Base-by-base conservation (phyloP, 2,329 filamentous ascomycete species). In the Beauveria brongniartii region DNA sequence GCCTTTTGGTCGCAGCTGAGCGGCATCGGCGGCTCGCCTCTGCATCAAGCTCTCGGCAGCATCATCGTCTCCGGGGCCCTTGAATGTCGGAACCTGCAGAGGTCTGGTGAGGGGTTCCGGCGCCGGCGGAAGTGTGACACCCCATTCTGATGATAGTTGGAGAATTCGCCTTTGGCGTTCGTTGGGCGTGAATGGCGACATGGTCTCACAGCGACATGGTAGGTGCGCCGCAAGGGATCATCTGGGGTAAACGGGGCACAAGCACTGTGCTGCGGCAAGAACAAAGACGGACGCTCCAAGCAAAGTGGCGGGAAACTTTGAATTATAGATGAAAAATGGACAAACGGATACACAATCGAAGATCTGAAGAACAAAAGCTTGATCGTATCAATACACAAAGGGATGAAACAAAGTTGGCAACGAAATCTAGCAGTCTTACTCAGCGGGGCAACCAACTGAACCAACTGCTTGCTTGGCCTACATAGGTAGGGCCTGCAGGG, bases 21-120 rank as follows among this genome's bases (percentile, higher is more conserved):
- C 69, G 9, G 70, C 63, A 43, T 76, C 74, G 10, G 68, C 65
- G 2, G 72, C 72, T 55, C 78, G 77, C 26, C 75, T 75, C 65
- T 80, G 79, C 58, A 85, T 72, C 34, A 84, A 73, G 40, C 81
- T 78, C 58, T 85, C 82, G n/a, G 82, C 82, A 3, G 74, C 69
- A 28, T 74, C 69, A 55, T 84, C 80, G 64, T 85, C 82, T 59
- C 75, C 74, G 0, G 79, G 67, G 1, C 75, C 77, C 55, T 77
- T 75, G 64, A 78, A 78, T 5, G 75, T 75, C 3, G 75, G 74
- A 1, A 75, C 71, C 37, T 74, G 72, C 52, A 72, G 71, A 2
- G 79, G 80, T 54, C 75, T 75, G 3, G 72, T 67, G 44, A 78
- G 72, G 3, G 75, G 75, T 43, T 72, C 66, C 2, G 75, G 73